Conservation (phyloP, 2,329 filamentous ascomycete genomes). For the Emergomyces orientalis region DNA sequence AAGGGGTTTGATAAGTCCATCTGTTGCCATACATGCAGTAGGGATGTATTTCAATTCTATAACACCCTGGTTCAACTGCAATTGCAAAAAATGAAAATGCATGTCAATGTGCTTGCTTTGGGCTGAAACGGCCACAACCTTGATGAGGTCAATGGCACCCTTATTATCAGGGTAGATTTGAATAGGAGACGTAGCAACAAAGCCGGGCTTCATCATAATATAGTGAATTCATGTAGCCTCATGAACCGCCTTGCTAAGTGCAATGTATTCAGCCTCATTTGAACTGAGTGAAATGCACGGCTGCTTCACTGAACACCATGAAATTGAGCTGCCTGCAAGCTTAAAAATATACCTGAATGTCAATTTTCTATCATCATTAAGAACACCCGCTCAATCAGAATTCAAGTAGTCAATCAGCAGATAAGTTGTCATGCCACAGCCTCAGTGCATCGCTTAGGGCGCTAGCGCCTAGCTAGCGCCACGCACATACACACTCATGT, state of each 20-base stretch:
- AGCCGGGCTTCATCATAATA: slow-evolving; percentile 9
- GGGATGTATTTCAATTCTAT: slow-evolving; percentile 7
- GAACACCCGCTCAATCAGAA: not conserved
- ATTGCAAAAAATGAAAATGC: slow-evolving; percentile 8
- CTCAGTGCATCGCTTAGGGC: too few species aligned
- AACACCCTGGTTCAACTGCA: slow-evolving; percentile 2
- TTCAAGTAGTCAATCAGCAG: not conserved
- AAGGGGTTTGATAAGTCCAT: not conserved
- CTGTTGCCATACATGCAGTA: slow-evolving; percentile 2
- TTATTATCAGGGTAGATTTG: slow-evolving; percentile 11
- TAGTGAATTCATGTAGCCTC: slow-evolving; percentile 9
- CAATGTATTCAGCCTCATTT: slow-evolving; percentile 17
- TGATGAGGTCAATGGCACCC: slow-evolving; percentile 4
- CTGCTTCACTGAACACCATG: slow-evolving; percentile 12
- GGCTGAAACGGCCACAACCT: slow-evolving; percentile 9
- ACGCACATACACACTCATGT: too few species aligned
- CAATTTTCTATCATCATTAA: slow-evolving; percentile 1
- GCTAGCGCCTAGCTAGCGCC: too few species aligned
- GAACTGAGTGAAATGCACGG: slow-evolving; percentile 11
- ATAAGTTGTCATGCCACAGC: too few species aligned
- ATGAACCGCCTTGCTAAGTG: slow-evolving; percentile 4
- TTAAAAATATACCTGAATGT: slow-evolving; percentile 11
- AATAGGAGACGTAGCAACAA: not conserved
- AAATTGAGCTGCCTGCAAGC: slow-evolving; percentile 9
- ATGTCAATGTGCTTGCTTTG: slow-evolving; percentile 14